Evolutionary conservation across 768 basidiomycete species (phyloP).

Genomic region (Kwoniella sp.): DNA sequence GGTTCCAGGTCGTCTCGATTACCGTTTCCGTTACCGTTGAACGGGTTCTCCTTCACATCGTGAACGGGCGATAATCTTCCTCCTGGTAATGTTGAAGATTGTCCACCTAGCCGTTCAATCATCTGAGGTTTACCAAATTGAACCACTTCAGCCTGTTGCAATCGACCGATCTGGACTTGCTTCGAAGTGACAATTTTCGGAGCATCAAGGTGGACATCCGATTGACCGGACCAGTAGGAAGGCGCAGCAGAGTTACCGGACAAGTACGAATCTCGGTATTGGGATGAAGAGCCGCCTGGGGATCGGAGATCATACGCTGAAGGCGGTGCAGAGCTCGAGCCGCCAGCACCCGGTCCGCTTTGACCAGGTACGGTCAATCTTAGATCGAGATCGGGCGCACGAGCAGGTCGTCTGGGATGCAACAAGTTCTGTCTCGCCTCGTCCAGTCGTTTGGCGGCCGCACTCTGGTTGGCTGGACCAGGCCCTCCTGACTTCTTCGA

Average conservation of each 20-base stretch:
- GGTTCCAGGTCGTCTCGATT: background rate
- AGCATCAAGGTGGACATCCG: constrained; percentile 47
- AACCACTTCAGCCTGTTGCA: constrained; percentile 54
- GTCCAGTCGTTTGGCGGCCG: constrained; percentile 44
- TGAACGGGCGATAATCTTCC: constrained; percentile 5
- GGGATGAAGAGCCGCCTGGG: constrained; percentile 7
- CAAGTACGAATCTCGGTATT: constrained; percentile 37
- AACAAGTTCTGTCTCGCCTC: constrained; percentile 46
- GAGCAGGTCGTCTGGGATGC: constrained; percentile 41
- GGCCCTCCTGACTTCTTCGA: constrained; percentile 12
- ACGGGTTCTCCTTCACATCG: constrained; percentile 3
- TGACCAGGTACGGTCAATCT: constrained; percentile 27
- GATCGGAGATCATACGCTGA: constrained; percentile 19
- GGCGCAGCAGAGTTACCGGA: constrained; percentile 41
- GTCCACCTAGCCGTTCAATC: background rate
- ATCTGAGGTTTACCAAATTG: constrained; percentile 30
- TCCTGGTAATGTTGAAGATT: background rate
- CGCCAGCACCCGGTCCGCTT: background rate
- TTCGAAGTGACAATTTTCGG: constrained; percentile 51
- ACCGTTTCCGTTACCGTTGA: background rate
- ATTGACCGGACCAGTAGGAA: constrained; percentile 26
- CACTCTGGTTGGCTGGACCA: constrained; percentile 9
- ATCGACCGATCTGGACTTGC: constrained; percentile 50
- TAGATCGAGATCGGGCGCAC: constrained; percentile 50
- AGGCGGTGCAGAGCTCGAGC: constrained; percentile 5